These are phyloP conservation scores for Talaromyces piceae DNA, from an alignment of 2,329 filamentous ascomycete species.

Conservation along the genomic window DNA sequence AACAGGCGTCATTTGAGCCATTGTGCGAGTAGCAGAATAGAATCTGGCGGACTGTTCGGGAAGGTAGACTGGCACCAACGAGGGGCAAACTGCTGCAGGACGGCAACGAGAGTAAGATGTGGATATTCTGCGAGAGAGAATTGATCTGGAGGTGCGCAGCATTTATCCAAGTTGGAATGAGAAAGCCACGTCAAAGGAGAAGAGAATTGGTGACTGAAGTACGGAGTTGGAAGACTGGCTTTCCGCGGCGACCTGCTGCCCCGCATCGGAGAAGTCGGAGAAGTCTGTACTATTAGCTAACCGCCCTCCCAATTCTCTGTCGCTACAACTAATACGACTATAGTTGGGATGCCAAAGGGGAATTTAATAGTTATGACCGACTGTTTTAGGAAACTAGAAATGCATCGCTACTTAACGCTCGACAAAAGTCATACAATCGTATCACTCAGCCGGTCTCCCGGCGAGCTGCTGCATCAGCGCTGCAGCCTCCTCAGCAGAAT, in stretches of 20 bases:
- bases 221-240: not conserved
- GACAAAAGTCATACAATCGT: not conserved
- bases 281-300: constrained; percentile 4
- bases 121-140: not conserved
- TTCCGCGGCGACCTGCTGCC: not conserved
- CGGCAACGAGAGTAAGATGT: not conserved
- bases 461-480: constrained; percentile 58
- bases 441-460: not conserved
- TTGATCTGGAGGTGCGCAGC: not conserved
- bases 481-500: constrained; percentile 74
- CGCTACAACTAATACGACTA: constrained; percentile 1
- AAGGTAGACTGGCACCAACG: not conserved
- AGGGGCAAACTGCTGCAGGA: not conserved
- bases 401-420: not conserved
- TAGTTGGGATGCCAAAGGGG: not conserved
- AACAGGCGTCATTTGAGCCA: constrained; percentile 33
- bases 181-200: not conserved
- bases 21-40: constrained; percentile 14
- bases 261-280: not conserved
- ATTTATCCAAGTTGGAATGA: not conserved
- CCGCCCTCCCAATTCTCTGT: too few species aligned
- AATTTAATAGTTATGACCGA: not conserved
- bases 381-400: not conserved
- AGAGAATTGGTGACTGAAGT: not conserved
- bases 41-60: not conserved